Base-by-base conservation (phyloP, 1,284 basidiomycete genomes). In the Ustilago curta region DNA sequence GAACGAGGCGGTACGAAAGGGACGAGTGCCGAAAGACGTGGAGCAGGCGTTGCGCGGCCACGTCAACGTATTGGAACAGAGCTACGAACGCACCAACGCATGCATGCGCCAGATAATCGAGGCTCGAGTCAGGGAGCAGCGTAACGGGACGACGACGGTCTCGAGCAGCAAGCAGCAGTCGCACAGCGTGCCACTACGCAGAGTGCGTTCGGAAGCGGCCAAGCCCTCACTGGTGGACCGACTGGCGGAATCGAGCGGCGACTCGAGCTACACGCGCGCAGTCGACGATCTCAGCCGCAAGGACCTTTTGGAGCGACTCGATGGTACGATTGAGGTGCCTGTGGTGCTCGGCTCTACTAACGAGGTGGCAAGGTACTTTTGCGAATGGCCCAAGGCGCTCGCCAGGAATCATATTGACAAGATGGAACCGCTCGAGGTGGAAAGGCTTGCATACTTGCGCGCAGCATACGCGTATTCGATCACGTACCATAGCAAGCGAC, bases 401-500 rank as follows among this genome's bases (percentile, higher is more conserved):
- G 44, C n/a, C 3, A 52, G 51, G 8, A 31, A 60, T 1, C 57
- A 68, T 23, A 53, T 73, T 7, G 29, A 9, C 44, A 63, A 64
- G 50, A 63, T 63, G 59, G 60, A 68, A 21, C 7, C 32, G 21
- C 19, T 31, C 11, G 55, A 58, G 29, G 45, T 65, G 11, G 51
- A 52, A 9, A 32, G 59, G 31, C 59, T 74, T 3, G 61, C 23
- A 16, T 29, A 25, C n/a, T 49, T 74, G 29, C 61, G 71, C 4
- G 66, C 71, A 1, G 69, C 71, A 43, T 74, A 70, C 31, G 59
- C 71, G 4, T 74, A 74, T 37, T 65, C 58, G 25, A 40, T 61
- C 31, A 61, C 66, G 9, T 74, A 69, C 40, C 6, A 29, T 1
- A 23, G 37, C 16, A 54, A 55, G 40, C 66, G 66, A 14, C 53